Evolutionary conservation across 768 basidiomycete genomes (phyloP).

Genomic region (Calocybe cyanea): DNA sequence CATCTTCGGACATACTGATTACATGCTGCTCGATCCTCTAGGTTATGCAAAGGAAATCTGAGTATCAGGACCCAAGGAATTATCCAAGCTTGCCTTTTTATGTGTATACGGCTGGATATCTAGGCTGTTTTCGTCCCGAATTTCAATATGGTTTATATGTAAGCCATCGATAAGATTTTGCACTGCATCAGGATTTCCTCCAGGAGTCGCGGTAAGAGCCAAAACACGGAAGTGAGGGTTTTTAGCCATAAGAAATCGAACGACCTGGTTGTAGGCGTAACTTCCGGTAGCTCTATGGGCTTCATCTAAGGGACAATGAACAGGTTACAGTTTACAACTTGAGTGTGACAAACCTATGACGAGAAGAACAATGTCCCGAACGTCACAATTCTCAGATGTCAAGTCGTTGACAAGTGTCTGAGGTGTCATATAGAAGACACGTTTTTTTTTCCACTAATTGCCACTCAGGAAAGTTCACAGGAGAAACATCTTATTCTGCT

Average conservation of each 20-base stretch:
- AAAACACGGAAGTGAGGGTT: conserved; percentile 92
- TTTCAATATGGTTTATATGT: conserved; percentile 93
- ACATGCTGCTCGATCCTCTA: conserved; percentile 78
- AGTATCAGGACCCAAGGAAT: neutral
- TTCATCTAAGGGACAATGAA: conserved; percentile 56
- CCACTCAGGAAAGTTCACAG: neutral
- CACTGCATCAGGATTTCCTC: conserved; percentile 78
- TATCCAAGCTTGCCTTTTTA: conserved; percentile 61
- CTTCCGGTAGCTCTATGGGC: conserved; percentile 93
- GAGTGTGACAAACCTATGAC: conserved; percentile 65
- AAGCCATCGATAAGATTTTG: conserved; percentile 89
- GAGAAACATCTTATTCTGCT: conserved; percentile 19
- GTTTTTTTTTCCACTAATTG: conserved; percentile 71
- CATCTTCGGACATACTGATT: conserved; percentile 66
- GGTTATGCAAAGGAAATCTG: neutral
- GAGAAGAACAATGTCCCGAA: conserved; percentile 75
- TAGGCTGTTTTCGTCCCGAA: conserved; percentile 85
- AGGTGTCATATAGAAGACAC: conserved; percentile 94
- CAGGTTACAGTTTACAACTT: neutral
- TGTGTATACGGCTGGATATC: conserved; percentile 86
- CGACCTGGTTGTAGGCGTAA: conserved; percentile 86
- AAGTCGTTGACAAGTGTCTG: conserved; percentile 93
- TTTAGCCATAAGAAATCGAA: conserved; percentile 89
- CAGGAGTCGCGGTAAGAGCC: conserved; percentile 95
- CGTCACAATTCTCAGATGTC: conserved; percentile 65